These are phyloP conservation scores for Sorghum bicolor DNA, from an alignment of 176 grass and related monocot species.

Conservation along the genomic window DNA sequence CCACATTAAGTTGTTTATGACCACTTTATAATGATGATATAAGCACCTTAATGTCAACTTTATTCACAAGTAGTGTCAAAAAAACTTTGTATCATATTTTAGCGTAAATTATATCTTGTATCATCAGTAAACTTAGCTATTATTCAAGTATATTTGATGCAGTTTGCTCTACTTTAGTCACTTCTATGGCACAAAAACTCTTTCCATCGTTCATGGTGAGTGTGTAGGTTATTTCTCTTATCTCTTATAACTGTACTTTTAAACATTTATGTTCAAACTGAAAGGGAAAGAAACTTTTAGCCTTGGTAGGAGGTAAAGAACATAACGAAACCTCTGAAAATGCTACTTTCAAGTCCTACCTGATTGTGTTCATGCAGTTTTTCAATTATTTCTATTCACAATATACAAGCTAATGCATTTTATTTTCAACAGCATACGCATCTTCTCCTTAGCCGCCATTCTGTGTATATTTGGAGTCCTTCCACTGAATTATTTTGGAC, in stretches of 20 bases:
- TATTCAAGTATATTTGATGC: neutral
- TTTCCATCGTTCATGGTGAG: neutral
- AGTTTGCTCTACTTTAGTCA: slow-evolving; percentile 13
- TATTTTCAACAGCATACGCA: slow-evolving; percentile 64
- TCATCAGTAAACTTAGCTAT: slow-evolving; percentile 2
- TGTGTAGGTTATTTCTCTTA: neutral
- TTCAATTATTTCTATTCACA: neutral
- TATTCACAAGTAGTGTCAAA: no score
- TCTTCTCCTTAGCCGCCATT: slow-evolving; percentile 79
- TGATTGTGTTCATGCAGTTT: neutral
- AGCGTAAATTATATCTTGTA: neutral
- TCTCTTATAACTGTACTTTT: neutral
- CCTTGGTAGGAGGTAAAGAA: neutral
- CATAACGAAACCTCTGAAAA: neutral
- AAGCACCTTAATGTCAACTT: no score
- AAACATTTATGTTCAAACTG: neutral
- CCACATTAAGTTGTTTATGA: no score
- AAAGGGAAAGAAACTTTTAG: neutral
- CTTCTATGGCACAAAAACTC: neutral
- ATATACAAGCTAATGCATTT: slow-evolving; percentile 27
- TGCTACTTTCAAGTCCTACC: neutral
- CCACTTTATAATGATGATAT: no score
- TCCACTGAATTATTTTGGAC: slow-evolving; percentile 95
- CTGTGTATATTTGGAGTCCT: slow-evolving; percentile 84
- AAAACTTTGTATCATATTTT: no score